A percentile compares a stretch with the other conserved stretches of the same genome.
Conservation (phyloP, 805 yeast species). For the Zygotorulaspora florentina region DNA sequence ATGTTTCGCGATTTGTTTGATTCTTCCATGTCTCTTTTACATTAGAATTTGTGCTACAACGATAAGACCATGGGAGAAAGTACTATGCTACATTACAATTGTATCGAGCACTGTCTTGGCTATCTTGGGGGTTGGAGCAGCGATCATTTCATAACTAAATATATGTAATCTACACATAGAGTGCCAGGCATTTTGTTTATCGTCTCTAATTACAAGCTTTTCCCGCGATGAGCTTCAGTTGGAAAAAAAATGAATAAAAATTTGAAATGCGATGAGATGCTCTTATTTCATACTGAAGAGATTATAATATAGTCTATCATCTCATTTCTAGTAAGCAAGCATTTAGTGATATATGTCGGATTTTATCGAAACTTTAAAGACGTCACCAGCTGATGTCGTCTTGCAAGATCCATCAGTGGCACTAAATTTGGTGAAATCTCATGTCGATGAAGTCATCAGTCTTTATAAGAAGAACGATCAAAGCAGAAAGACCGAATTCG, state of each 20-base stretch:
- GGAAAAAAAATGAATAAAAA: neutral
- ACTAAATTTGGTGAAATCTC: conserved; percentile 24
- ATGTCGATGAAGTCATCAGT: conserved; percentile 28
- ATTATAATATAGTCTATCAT: neutral
- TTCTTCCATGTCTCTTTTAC: conserved; percentile 73
- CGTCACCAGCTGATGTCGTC: conserved; percentile 23
- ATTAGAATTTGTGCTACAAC: conserved; percentile 48
- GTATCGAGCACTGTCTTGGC: conserved; percentile 46
- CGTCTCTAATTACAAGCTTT: conserved; percentile 1
- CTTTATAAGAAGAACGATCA: conserved; percentile 17
- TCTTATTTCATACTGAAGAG: too few relatives aligned
- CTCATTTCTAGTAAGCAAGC: neutral
- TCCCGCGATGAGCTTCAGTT: conserved; percentile 12
- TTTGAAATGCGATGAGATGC: neutral
- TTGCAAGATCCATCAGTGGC: conserved; percentile 19
- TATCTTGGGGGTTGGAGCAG: conserved; percentile 58
- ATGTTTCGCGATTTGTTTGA: conserved; percentile 74
- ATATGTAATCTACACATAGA: neutral
- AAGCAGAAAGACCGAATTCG: conserved; percentile 53
- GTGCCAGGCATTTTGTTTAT: neutral
- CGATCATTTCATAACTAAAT: conserved; percentile 15
- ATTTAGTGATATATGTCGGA: conserved; percentile 11
- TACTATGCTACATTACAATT: conserved; percentile 43
- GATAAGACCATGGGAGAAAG: conserved; percentile 39
- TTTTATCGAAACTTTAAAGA: conserved; percentile 18